Evolutionary conservation across 805 yeast genomes (phyloP).

Genomic region (Ogataea degrootiae): DNA sequence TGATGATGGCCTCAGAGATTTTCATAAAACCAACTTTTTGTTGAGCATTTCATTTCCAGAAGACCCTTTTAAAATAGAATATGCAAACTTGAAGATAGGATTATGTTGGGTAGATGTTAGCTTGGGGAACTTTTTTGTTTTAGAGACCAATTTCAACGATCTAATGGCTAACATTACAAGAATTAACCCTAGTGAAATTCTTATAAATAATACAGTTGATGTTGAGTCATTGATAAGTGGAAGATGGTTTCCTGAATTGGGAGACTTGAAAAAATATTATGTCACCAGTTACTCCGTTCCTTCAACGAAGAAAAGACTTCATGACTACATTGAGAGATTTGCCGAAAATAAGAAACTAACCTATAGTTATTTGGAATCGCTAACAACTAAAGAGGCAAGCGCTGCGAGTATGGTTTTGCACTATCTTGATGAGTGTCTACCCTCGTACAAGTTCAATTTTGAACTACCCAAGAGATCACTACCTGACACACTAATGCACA

Average conservation of each 20-base stretch:
- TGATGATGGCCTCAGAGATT: constrained; percentile 79
- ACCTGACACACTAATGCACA: constrained; percentile 55
- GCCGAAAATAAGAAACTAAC: constrained; percentile 27
- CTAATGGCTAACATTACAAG: constrained; percentile 70
- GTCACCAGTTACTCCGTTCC: constrained; percentile 49
- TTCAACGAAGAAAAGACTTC: constrained; percentile 34
- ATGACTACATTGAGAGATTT: constrained; percentile 37
- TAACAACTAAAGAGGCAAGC: constrained; percentile 45
- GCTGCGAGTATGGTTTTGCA: constrained; percentile 61
- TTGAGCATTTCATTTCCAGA: constrained; percentile 61
- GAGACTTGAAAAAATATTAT: constrained; percentile 55
- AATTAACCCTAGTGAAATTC: constrained; percentile 75
- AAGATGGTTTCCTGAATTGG: constrained; percentile 51
- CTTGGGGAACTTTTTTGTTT: constrained; percentile 72
- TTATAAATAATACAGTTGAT: constrained; percentile 48
- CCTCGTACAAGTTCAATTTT: constrained; percentile 57
- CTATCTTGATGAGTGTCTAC: constrained; percentile 71
- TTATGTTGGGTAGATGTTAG: constrained; percentile 87
- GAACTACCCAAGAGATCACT: constrained; percentile 61
- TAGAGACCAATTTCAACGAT: constrained; percentile 54
- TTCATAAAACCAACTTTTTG: constrained; percentile 65
- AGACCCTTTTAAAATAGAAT: constrained; percentile 33
- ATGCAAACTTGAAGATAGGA: constrained; percentile 48
- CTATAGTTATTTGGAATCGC: constrained; percentile 24
- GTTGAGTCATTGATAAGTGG: constrained; percentile 38